Percentiles rank a stretch among this genome's conserved stretches.
Conservation (phyloP, 2,329 filamentous ascomycete species). For the Drechslerella stenobrocha region DNA sequence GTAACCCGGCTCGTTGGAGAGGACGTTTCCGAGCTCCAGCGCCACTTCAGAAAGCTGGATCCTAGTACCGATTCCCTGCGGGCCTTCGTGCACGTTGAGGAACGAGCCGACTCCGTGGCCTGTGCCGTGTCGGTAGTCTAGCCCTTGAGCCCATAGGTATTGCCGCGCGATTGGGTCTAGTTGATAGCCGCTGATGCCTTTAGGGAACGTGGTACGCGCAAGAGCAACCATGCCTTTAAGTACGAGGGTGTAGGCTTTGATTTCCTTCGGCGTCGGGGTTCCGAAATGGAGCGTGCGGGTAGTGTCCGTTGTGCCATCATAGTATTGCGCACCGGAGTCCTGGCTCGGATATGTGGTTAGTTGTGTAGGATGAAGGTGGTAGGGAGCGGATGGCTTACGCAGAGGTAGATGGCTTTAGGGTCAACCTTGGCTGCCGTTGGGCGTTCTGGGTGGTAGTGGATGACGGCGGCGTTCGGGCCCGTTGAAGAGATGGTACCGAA, state of each 20-base stretch:
- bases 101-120: slow-evolving; percentile 95
- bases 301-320: slow-evolving; percentile 93
- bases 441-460: slow-evolving; percentile 89
- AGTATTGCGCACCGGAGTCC: slow-evolving; percentile 94
- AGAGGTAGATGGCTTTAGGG: slow-evolving; percentile 83
- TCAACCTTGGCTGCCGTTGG: slow-evolving; percentile 82
- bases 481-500: slow-evolving; percentile 97
- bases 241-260: slow-evolving; percentile 87
- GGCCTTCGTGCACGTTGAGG: slow-evolving; percentile 95
- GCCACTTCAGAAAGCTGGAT: slow-evolving; percentile 90
- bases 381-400: slow-evolving; percentile 56
- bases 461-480: slow-evolving; percentile 87
- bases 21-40: slow-evolving; percentile 85
- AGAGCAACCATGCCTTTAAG: slow-evolving; percentile 91
- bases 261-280: slow-evolving; percentile 77
- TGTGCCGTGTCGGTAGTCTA: slow-evolving; percentile 95
- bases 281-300: slow-evolving; percentile 93
- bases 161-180: slow-evolving; percentile 87
- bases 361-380: background rate
- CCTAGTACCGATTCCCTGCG: slow-evolving; percentile 91
- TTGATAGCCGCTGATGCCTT: slow-evolving; percentile 90
- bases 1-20: slow-evolving; percentile 94
- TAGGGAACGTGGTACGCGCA: slow-evolving; percentile 84
- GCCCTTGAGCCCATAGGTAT: slow-evolving; percentile 85
- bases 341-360: slow-evolving; percentile 1